Evolutionary conservation across 2,329 filamentous ascomycete species (phyloP).

Genomic region (Sarocladium strictum): DNA sequence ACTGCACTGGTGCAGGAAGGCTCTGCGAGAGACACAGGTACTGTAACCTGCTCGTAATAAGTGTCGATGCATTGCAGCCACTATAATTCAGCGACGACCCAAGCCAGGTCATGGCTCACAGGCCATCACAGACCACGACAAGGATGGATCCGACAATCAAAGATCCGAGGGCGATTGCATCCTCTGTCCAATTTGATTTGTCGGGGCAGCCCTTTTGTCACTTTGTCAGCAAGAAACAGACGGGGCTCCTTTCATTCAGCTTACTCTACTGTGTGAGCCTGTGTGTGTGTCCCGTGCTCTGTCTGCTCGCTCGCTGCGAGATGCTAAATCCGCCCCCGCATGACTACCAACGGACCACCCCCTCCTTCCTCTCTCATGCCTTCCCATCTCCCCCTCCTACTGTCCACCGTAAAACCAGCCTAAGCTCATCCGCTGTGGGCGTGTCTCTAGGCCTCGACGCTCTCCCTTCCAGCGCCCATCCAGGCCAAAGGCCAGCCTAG

Average conservation of each 20-base stretch:
- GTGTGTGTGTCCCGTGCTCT: slow-evolving; percentile 7
- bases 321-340: slow-evolving; percentile 7
- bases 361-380: not conserved
- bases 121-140: no score
- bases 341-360: not conserved
- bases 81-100: not conserved
- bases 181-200: no score
- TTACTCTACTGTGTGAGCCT: not conserved
- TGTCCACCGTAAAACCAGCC: not conserved
- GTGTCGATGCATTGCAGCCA: not conserved
- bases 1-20: not conserved
- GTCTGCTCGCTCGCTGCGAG: not conserved
- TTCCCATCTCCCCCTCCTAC: not conserved
- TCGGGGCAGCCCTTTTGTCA: no score
- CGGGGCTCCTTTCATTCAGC: no score
- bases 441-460: slow-evolving; percentile 3
- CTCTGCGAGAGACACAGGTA: no score
- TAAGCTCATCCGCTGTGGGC: slow-evolving; percentile 1
- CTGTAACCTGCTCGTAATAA: no score
- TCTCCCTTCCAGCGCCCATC: not conserved
- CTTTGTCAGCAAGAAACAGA: not conserved
- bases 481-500: no score
- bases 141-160: no score
- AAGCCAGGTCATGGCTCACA: no score
- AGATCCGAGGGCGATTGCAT: no score